Percentiles rank a stretch among this genome's conserved stretches.
Conservation (phyloP, 805 yeast species). For the Spathaspora boniae region DNA sequence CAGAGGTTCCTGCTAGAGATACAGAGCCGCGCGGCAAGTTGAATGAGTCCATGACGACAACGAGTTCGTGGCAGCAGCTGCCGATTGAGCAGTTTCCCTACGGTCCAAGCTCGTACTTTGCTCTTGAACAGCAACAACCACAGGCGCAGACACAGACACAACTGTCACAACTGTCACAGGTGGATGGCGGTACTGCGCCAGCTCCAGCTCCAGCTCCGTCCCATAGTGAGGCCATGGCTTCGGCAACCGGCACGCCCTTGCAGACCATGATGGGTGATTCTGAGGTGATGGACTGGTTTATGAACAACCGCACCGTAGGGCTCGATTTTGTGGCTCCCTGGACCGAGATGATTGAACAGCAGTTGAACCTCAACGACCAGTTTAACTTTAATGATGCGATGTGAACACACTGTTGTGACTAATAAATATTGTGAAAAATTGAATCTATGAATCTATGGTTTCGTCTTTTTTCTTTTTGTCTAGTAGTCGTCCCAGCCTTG, state of each 20-base stretch:
- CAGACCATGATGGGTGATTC: slow-evolving; percentile 30
- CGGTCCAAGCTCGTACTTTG: background rate
- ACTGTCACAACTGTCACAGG: slow-evolving; percentile 1
- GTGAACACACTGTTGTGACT: background rate
- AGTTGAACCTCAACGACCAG: slow-evolving; percentile 38
- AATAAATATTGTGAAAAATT: background rate
- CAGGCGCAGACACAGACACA: slow-evolving; percentile 1
- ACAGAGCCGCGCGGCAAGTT: no score
- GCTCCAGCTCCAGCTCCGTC: slow-evolving; percentile 3
- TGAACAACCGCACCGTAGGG: slow-evolving; percentile 36
- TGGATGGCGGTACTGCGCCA: background rate
- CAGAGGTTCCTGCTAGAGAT: no score
- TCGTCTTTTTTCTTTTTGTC: background rate
- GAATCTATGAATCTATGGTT: background rate
- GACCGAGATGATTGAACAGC: slow-evolving; percentile 77
- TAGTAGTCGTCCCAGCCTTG: slow-evolving; percentile 23
- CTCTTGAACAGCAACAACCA: no score
- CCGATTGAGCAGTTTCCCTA: background rate
- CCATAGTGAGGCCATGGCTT: slow-evolving; percentile 7
- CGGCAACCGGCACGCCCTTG: slow-evolving; percentile 15
- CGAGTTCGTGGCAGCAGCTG: no score
- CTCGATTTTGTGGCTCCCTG: slow-evolving; percentile 63
- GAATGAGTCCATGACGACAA: no score
- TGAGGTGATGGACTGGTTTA: slow-evolving; percentile 44
- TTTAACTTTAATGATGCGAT: slow-evolving; percentile 25